phyloP scores from a whole-genome alignment of 1,284 basidiomycete genomes.

The Naganishia liquefaciens region DNA sequence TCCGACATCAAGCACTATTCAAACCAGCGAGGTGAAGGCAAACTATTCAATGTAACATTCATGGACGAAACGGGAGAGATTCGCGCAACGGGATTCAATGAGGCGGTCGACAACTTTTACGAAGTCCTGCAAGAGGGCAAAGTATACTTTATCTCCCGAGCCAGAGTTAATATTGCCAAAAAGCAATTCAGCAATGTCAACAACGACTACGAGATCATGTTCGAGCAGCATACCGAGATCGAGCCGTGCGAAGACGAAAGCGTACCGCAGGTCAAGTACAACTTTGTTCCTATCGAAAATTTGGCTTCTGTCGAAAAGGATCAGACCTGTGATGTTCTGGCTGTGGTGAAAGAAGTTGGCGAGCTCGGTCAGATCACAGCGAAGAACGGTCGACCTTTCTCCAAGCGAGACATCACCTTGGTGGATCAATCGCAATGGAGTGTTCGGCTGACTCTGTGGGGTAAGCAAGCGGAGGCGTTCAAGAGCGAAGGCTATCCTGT shows the following conservation, averaged over 20 bases:
- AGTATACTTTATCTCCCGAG: slow-evolving; percentile 89
- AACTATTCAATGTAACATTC: slow-evolving; percentile 87
- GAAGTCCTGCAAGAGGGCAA: slow-evolving; percentile 85
- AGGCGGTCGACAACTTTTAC: slow-evolving; percentile 79
- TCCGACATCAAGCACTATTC: slow-evolving; percentile 87
- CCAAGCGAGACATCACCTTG: slow-evolving; percentile 83
- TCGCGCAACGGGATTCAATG: slow-evolving; percentile 87
- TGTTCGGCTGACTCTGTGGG: slow-evolving; percentile 91
- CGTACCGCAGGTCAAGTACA: slow-evolving; percentile 79
- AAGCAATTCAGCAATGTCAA: slow-evolving; percentile 90
- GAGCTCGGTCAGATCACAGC: slow-evolving; percentile 70
- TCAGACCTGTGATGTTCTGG: slow-evolving; percentile 78
- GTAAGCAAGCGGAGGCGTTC: slow-evolving; percentile 88
- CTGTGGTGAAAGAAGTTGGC: slow-evolving; percentile 75
- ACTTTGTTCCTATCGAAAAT: slow-evolving; percentile 69
- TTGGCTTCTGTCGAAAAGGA: slow-evolving; percentile 73
- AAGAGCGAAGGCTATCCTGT: slow-evolving; percentile 63
- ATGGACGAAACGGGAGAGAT: slow-evolving; percentile 98
- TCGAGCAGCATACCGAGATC: slow-evolving; percentile 82
- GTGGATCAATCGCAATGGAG: slow-evolving; percentile 82
- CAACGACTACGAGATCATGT: slow-evolving; percentile 91
- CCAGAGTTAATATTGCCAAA: slow-evolving; percentile 90
- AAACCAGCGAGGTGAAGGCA: slow-evolving; percentile 89
- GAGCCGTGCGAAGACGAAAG: slow-evolving; percentile 68
- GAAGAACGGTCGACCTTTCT: slow-evolving; percentile 64